phyloP scores from a whole-genome alignment of 2,329 filamentous ascomycete genomes.

The Monilinia aucupariae region DNA sequence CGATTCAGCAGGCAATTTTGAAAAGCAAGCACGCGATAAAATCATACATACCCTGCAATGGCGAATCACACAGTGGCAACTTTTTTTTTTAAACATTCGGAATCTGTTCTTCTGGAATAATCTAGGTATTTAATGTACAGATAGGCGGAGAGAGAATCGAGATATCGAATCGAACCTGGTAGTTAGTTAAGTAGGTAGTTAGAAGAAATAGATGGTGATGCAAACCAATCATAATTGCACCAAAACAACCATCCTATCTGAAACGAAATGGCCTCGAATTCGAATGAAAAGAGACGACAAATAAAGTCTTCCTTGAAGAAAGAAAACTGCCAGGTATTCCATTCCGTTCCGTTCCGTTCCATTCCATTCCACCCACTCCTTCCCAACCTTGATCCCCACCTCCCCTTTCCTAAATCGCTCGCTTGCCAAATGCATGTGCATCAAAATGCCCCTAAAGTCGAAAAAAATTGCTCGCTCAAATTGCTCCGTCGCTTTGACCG shows the following conservation, averaged over 20 bases:
- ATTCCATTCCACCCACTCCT: no score
- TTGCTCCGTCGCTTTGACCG: neutral
- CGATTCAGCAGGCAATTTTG: neutral
- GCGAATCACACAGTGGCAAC: neutral
- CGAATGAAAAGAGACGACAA: neutral
- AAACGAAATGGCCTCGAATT: neutral
- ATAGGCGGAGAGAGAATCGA: neutral
- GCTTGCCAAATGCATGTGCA: slow-evolving; percentile 1
- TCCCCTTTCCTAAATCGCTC: neutral
- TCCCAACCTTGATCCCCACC: neutral
- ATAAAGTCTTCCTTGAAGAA: neutral
- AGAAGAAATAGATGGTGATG: slow-evolving; percentile 1
- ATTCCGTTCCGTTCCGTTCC: neutral
- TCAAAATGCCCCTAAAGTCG: slow-evolving; percentile 1
- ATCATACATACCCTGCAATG: neutral
- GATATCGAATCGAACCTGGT: neutral
- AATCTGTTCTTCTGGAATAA: slow-evolving; percentile 6
- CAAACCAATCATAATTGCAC: slow-evolving; percentile 2
- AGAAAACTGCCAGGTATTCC: slow-evolving; percentile 10
- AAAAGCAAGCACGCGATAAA: neutral
- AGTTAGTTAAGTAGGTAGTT: slow-evolving; percentile 5
- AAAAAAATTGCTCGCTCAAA: slow-evolving; percentile 5
- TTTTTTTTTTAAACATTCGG: neutral
- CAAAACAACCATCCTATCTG: neutral
- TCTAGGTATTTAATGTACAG: slow-evolving; percentile 11